phyloP scores from a whole-genome alignment of 1,139 yeast species.

The Wickerhamiella pararugosa region DNA sequence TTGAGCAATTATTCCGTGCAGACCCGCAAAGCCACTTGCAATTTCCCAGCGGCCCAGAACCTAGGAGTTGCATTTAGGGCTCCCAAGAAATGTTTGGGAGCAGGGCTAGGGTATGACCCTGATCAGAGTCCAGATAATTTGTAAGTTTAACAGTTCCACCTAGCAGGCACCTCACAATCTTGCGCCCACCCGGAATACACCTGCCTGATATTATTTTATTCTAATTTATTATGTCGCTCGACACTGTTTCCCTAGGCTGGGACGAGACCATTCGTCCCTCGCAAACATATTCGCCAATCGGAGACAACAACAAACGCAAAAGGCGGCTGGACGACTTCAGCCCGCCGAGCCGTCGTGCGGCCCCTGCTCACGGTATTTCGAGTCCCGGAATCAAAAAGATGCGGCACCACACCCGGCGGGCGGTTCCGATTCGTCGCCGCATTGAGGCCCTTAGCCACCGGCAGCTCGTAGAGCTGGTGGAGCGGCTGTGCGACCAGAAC shows the following conservation, averaged over 20 bases:
- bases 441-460: conserved; percentile 52
- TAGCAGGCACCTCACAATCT: too few relatives aligned
- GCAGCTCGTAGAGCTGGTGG: conserved; percentile 39
- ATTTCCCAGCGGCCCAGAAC: too few relatives aligned
- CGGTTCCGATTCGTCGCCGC: conserved; percentile 27
- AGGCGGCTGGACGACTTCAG: conserved; percentile 12
- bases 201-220: too few relatives aligned
- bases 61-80: too few relatives aligned
- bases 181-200: too few relatives aligned
- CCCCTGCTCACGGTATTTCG: not conserved
- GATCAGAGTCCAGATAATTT: too few relatives aligned
- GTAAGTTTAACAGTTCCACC: too few relatives aligned
- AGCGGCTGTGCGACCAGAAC: conserved; percentile 38
- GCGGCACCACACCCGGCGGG: not conserved
- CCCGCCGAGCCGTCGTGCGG: not conserved
- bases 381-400: not conserved
- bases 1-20: too few relatives aligned
- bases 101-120: too few relatives aligned
- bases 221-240: too few relatives aligned
- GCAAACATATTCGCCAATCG: conserved; percentile 1
- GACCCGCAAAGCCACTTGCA: too few relatives aligned
- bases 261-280: conserved; percentile 16
- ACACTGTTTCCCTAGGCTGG: conserved; percentile 12
- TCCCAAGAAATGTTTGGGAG: too few relatives aligned
- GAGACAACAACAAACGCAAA: conserved; percentile 15